phyloP scores from a whole-genome alignment of 1,139 yeast genomes.

The Kluyveromyces marxianus region DNA sequence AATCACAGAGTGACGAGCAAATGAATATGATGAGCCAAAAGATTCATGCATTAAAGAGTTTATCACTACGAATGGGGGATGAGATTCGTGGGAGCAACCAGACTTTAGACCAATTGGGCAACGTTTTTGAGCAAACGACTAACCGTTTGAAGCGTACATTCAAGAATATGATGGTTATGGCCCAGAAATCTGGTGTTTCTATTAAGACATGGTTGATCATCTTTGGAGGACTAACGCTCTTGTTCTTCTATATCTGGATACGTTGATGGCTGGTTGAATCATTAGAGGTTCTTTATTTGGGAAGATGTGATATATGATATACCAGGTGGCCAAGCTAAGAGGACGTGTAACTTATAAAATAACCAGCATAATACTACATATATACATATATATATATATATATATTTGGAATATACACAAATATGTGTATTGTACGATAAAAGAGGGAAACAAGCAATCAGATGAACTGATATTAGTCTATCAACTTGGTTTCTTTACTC shows the following conservation, averaged over 20 bases:
- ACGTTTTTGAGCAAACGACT: conserved; percentile 41
- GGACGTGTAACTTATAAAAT: too few relatives aligned
- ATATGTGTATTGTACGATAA: background rate
- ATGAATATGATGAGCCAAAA: conserved; percentile 62
- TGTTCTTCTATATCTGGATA: conserved; percentile 83
- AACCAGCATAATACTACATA: too few relatives aligned
- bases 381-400: too few relatives aligned
- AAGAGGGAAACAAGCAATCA: background rate
- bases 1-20: conserved; percentile 78
- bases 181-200: conserved; percentile 71
- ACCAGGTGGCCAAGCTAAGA: too few relatives aligned
- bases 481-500: conserved; percentile 4
- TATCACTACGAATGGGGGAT: conserved; percentile 72
- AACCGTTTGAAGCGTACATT: conserved; percentile 54
- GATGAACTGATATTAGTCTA: background rate
- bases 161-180: conserved; percentile 71
- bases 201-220: conserved; percentile 74
- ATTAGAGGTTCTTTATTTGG: too few relatives aligned
- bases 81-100: conserved; percentile 72
- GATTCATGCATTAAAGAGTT: conserved; percentile 59
- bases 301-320: too few relatives aligned
- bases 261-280: conserved; percentile 25
- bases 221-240: conserved; percentile 50
- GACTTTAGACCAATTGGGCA: conserved; percentile 50
- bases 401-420: too few relatives aligned